These are phyloP conservation scores for Leishmania lainsoni DNA, from an alignment of 208 protist genomes.

Conservation along the genomic window DNA sequence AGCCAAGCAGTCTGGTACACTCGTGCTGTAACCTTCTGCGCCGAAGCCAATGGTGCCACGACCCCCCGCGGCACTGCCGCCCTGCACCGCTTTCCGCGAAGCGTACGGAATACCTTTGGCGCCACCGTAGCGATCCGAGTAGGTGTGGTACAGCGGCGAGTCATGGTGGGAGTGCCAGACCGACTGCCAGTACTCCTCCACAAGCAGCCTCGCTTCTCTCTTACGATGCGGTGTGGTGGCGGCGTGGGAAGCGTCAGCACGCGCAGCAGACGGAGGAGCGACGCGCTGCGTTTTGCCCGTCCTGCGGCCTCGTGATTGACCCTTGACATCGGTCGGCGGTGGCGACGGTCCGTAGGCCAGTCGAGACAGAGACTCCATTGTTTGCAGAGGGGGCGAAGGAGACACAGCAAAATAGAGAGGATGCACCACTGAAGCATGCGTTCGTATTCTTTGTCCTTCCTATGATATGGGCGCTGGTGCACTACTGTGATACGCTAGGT, in stretches of 20 bases:
- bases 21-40: neutral
- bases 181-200: conserved; percentile 82
- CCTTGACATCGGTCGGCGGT: conserved; percentile 17
- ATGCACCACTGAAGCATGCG: neutral
- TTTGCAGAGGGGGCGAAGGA: neutral
- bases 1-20: conserved; percentile 39
- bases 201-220: conserved; percentile 35
- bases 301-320: conserved; percentile 2
- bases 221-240: neutral
- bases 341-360: conserved; percentile 30
- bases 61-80: conserved; percentile 14
- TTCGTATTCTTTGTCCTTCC: neutral
- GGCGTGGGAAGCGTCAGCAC: neutral
- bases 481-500: neutral
- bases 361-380: conserved; percentile 26
- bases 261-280: neutral
- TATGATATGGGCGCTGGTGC: neutral
- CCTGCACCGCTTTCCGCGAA: conserved; percentile 40
- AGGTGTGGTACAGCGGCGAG: conserved; percentile 76
- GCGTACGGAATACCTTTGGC: conserved; percentile 65
- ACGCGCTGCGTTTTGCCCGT: conserved; percentile 4
- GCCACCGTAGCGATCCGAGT: conserved; percentile 74
- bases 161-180: conserved; percentile 55
- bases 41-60: neutral
- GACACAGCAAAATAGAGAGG: conserved; percentile 2